These are phyloP conservation scores for Cyberlindnera veronae DNA, from an alignment of 805 yeast species.

Conservation along the genomic window DNA sequence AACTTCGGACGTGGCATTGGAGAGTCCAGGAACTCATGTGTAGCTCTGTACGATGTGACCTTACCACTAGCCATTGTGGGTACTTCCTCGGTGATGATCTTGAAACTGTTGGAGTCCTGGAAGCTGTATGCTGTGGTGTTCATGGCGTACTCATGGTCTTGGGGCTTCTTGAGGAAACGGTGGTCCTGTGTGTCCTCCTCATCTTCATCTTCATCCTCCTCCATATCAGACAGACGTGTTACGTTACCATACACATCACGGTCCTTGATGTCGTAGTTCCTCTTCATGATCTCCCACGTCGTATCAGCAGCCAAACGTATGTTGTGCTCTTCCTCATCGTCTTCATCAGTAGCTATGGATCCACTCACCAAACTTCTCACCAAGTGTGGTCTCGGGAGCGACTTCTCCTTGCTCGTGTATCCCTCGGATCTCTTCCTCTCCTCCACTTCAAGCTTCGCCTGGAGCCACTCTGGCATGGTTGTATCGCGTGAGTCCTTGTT, in stretches of 20 bases:
- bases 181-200: too few species aligned
- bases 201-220: not conserved
- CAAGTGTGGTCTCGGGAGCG: slow-evolving; percentile 10
- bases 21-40: slow-evolving; percentile 20
- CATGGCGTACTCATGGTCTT: slow-evolving; percentile 1
- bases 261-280: slow-evolving; percentile 14
- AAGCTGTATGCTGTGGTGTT: slow-evolving; percentile 24
- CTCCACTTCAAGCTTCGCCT: slow-evolving; percentile 14
- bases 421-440: slow-evolving; percentile 9
- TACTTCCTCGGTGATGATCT: slow-evolving; percentile 10
- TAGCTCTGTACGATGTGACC: slow-evolving; percentile 19
- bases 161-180: not conserved
- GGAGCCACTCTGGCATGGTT: slow-evolving; percentile 24
- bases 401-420: not conserved
- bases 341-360: not conserved
- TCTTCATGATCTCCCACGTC: slow-evolving; percentile 27
- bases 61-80: slow-evolving; percentile 18
- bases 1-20: slow-evolving; percentile 27
- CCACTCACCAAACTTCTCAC: slow-evolving; percentile 5
- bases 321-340: slow-evolving; percentile 5
- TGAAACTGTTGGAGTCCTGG: slow-evolving; percentile 21
- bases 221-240: slow-evolving; percentile 3
- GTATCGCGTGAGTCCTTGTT: slow-evolving; percentile 13
- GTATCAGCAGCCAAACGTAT: slow-evolving; percentile 5
- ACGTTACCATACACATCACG: slow-evolving; percentile 10